A percentile compares a stretch with the other conserved stretches of the same genome.
phyloP scores from a whole-genome alignment of 2,329 filamentous ascomycete species.

The Lecanicillium sp. region DNA sequence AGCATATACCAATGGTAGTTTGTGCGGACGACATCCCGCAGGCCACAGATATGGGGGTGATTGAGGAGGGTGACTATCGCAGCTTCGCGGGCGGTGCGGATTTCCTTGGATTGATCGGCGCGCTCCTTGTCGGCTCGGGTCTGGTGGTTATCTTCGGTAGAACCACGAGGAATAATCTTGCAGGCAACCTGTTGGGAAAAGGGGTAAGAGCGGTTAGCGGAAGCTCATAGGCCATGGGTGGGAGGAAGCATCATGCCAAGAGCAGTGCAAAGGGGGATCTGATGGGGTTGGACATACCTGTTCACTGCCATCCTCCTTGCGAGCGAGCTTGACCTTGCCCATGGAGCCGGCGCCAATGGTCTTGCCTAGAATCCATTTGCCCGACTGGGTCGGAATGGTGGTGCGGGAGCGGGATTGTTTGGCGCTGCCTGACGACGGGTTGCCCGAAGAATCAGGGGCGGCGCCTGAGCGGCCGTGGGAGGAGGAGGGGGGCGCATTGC shows the following conservation, averaged over 20 bases:
- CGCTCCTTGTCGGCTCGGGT: constrained; percentile 70
- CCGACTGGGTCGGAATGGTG: constrained; percentile 81
- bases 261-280: too few relatives aligned
- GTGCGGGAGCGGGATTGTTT: constrained; percentile 58
- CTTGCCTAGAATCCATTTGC: constrained; percentile 92
- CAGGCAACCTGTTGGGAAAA: constrained; percentile 65
- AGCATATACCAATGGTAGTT: constrained; percentile 99
- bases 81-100: constrained; percentile 88
- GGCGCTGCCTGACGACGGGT: constrained; percentile 27
- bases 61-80: constrained; percentile 92
- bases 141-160: constrained; percentile 75
- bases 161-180: constrained; percentile 91
- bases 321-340: constrained; percentile 96
- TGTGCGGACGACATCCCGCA: constrained; percentile 90
- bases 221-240: constrained; percentile 7
- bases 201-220: not conserved
- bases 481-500: constrained; percentile 42
- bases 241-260: too few relatives aligned
- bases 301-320: constrained; percentile 82
- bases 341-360: constrained; percentile 97
- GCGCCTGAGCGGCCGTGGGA: constrained; percentile 36
- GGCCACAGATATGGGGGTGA: constrained; percentile 91
- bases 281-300: constrained; percentile 53
- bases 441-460: constrained; percentile 25
- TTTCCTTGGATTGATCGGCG: constrained; percentile 93